A percentile compares a stretch with the other conserved stretches of the same genome.
Evolutionary conservation across 1,139 yeast species (phyloP).

Genomic region (Arxiozyma bovina): DNA sequence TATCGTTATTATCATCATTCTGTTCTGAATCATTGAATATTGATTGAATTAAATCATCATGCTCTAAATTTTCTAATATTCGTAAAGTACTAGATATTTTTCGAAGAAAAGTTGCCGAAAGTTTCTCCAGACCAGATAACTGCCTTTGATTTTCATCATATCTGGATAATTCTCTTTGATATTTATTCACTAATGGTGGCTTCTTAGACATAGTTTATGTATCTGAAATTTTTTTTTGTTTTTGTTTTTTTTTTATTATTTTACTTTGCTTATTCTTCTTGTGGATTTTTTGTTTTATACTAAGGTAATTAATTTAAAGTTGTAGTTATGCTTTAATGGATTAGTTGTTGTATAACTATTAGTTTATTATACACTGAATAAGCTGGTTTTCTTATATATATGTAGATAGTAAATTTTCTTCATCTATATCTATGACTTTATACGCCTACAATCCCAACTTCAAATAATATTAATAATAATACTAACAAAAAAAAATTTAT

Average conservation of each 20-base stretch:
- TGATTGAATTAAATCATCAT: neutral
- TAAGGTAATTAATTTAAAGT: too few relatives aligned
- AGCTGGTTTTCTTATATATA: too few relatives aligned
- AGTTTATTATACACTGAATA: too few relatives aligned
- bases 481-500: too few relatives aligned
- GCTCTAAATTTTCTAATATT: constrained; percentile 20
- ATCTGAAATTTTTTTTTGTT: neutral
- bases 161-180: constrained; percentile 17
- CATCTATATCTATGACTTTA: too few relatives aligned
- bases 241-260: neutral
- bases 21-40: neutral
- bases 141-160: constrained; percentile 29
- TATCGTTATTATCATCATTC: neutral
- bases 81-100: constrained; percentile 26
- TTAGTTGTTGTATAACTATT: too few relatives aligned
- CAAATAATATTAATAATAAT: too few relatives aligned
- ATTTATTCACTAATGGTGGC: constrained; percentile 10
- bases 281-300: neutral
- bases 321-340: too few relatives aligned
- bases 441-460: too few relatives aligned
- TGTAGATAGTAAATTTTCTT: too few relatives aligned
- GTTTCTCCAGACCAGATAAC: constrained; percentile 23
- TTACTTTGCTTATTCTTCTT: neutral
- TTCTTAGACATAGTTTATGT: neutral
- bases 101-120: constrained; percentile 27